Evolutionary conservation across 2,329 filamentous ascomycete genomes (phyloP).

Genomic region (Fusarium sublunatum): DNA sequence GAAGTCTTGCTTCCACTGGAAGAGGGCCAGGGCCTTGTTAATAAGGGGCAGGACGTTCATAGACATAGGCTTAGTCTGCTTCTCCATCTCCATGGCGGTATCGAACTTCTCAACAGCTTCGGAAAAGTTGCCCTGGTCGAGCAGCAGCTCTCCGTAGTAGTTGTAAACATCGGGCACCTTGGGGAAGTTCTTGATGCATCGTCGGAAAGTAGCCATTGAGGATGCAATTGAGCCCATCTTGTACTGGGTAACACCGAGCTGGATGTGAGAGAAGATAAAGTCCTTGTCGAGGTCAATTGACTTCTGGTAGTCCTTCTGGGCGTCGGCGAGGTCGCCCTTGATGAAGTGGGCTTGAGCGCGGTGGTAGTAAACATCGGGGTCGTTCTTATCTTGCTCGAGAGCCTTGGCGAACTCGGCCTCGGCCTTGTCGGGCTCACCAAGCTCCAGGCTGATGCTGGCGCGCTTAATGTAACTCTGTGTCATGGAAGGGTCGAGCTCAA

Average conservation of each 20-base stretch:
- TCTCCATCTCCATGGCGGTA: conserved; percentile 98
- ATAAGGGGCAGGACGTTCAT: conserved; percentile 98
- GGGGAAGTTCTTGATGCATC: conserved; percentile 98
- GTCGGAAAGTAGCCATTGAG: conserved; percentile 97
- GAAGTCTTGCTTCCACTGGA: conserved; percentile 99
- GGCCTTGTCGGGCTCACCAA: conserved; percentile 87
- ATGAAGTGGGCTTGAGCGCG: conserved; percentile 98
- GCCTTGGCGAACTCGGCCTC: conserved; percentile 89
- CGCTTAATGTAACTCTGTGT: conserved; percentile 99
- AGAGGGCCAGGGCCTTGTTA: conserved; percentile 96
- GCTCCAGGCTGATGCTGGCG: conserved; percentile 96
- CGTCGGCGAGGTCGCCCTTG: conserved; percentile 90
- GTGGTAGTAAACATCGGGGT: conserved; percentile 99
- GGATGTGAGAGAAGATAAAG: conserved; percentile 99
- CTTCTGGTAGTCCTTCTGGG: conserved; percentile 98
- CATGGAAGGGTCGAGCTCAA: conserved; percentile 86
- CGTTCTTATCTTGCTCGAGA: conserved; percentile 83
- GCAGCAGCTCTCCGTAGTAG: conserved; percentile 96
- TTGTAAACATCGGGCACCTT: conserved; percentile 98
- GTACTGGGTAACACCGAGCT: conserved; percentile 98
- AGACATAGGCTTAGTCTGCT: conserved; percentile 88
- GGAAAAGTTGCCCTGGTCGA: conserved; percentile 95
- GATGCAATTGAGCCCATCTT: conserved; percentile 99
- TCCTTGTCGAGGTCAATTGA: conserved; percentile 95
- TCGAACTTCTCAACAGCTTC: conserved; percentile 99